These are phyloP conservation scores for Mycena belliarum DNA, from an alignment of 768 basidiomycete species.

Conservation along the genomic window DNA sequence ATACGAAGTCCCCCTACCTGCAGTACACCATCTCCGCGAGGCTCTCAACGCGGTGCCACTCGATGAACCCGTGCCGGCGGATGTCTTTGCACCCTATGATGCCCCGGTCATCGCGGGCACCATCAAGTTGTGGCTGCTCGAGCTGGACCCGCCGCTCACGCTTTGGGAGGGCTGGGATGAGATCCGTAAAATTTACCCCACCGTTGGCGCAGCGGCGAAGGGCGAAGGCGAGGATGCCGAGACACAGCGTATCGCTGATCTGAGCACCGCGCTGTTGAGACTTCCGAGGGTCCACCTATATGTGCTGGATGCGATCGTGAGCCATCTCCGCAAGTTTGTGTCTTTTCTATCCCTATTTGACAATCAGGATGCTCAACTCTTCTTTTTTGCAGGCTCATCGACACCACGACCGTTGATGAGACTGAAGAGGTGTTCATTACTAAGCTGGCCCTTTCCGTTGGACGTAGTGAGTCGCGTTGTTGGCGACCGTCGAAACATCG, in stretches of 20 bases:
- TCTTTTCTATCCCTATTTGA: not conserved
- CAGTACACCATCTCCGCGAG: constrained; percentile 85
- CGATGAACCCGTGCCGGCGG: constrained; percentile 53
- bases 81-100: constrained; percentile 67
- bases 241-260: constrained; percentile 61
- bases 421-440: constrained; percentile 76
- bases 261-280: constrained; percentile 63
- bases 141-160: constrained; percentile 84
- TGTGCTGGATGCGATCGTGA: constrained; percentile 76
- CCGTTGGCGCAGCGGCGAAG: constrained; percentile 37
- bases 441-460: constrained; percentile 86
- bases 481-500: not conserved
- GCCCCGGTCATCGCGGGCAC: constrained; percentile 83
- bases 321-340: constrained; percentile 72
- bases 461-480: constrained; percentile 63
- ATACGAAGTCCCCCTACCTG: constrained; percentile 86
- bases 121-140: constrained; percentile 89
- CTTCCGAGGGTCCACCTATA: constrained; percentile 79
- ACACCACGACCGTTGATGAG: constrained; percentile 69
- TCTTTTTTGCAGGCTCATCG: constrained; percentile 56
- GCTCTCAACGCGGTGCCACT: constrained; percentile 72
- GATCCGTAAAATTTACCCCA: constrained; percentile 81
- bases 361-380: not conserved
- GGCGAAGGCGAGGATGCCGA: constrained; percentile 53
- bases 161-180: constrained; percentile 94